A percentile compares a stretch with the other conserved stretches of the same genome.
Conservation (phyloP, 148 eudicot genomes). For the Chenopodium berlandieri region DNA sequence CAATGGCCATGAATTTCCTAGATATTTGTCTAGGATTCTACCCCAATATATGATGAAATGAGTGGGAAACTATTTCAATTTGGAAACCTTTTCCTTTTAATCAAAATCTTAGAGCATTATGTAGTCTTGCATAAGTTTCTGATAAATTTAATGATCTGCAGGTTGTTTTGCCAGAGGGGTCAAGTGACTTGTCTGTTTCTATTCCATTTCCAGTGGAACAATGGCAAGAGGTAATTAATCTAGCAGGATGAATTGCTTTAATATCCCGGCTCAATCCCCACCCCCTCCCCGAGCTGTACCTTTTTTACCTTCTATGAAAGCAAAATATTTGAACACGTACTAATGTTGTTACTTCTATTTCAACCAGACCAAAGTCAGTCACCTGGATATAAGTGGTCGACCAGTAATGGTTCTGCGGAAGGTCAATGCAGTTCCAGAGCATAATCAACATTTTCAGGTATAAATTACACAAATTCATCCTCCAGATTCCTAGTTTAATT, state of each 20-base stretch:
- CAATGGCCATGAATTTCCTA: neutral
- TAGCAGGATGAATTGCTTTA: neutral
- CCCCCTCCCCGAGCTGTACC: too few species aligned
- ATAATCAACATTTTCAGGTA: conserved; percentile 86
- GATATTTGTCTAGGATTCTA: neutral
- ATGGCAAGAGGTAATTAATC: conserved; percentile 59
- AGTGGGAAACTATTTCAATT: neutral
- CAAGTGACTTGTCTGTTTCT: conserved; percentile 70
- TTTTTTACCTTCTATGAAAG: too few species aligned
- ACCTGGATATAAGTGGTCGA: conserved; percentile 88
- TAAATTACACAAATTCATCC: neutral
- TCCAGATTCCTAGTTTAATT: neutral
- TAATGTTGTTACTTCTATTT: conserved; percentile 18
- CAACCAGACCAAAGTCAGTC: conserved; percentile 70
- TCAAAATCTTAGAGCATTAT: neutral
- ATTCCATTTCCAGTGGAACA: conserved; percentile 78
- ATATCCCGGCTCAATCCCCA: neutral
- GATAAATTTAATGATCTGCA: conserved; percentile 32
- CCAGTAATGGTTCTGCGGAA: conserved; percentile 80
- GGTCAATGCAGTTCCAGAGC: conserved; percentile 78
- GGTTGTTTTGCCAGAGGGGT: conserved; percentile 98
- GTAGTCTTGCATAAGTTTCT: neutral
- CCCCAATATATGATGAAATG: neutral
- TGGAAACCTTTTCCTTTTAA: neutral
- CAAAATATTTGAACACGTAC: conserved; percentile 3